phyloP scores from a whole-genome alignment of 2,329 filamentous ascomycete species.

The Ascochyta pisi region DNA sequence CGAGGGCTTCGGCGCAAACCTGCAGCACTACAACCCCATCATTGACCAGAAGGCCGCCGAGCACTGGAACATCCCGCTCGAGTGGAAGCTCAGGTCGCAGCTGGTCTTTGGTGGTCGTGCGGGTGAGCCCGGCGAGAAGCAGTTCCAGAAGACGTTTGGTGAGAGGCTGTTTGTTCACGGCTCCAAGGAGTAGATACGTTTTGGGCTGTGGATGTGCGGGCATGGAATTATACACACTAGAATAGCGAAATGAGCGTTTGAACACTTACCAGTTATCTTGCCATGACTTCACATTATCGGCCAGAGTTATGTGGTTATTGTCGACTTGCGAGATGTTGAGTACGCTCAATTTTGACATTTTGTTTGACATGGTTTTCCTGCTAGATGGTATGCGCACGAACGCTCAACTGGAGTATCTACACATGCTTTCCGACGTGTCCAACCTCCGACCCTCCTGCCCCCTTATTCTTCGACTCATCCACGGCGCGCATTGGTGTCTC shows the following conservation, averaged over 20 bases:
- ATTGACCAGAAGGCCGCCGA: slow-evolving; percentile 74
- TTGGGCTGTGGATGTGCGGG: neutral
- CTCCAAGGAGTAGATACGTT: slow-evolving; percentile 33
- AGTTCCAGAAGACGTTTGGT: slow-evolving; percentile 66
- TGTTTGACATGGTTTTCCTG: neutral
- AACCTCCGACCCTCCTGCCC: neutral
- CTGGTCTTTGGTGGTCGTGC: slow-evolving; percentile 77
- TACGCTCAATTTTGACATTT: neutral
- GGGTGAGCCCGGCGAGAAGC: slow-evolving; percentile 67
- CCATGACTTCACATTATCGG: neutral
- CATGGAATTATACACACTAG: neutral
- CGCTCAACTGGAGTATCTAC: neutral
- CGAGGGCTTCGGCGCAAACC: slow-evolving; percentile 84
- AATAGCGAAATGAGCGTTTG: slow-evolving; percentile 8
- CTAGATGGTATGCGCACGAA: neutral
- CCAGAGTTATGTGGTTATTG: neutral
- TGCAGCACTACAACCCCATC: slow-evolving; percentile 93
- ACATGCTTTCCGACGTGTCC: neutral
- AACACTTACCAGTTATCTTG: neutral
- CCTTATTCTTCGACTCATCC: neutral
- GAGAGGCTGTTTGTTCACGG: slow-evolving; percentile 61
- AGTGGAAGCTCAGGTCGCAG: slow-evolving; percentile 82
- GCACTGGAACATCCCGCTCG: slow-evolving; percentile 72
- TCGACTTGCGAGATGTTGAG: neutral
- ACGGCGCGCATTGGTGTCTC: too few species aligned